Base-by-base conservation (phyloP, 257 asterid genomes). In the Voacanga thouarsii region DNA sequence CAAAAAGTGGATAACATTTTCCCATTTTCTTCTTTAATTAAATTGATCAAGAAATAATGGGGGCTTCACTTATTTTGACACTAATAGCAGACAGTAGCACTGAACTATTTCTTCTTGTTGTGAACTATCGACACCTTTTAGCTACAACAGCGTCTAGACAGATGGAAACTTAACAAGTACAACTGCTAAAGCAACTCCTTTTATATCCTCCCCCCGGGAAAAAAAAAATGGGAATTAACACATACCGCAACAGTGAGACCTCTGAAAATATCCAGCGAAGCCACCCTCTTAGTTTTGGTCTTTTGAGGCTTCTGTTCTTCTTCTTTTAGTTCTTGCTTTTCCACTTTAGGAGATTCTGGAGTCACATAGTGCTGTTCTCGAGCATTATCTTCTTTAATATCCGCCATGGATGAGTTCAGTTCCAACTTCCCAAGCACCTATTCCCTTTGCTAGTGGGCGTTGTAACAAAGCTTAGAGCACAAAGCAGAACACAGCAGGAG, bases 241-340 rank as follows among this genome's bases (percentile, higher is more conserved):
- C 26, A 47, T 77, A 92, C 96, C 75, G 92, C 94, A 50, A 92
- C 92, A 24, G 97, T 90, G 75, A 92, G 91, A 82, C 96, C 97
- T 88, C 96, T 87, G 81, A 90, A 90, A 74, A 89, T 85, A 80
- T 92, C 96, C 47, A 92, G 84, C n/a, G 96, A 87, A n/a, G 94
- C 90, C 16, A 90, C 86, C 47, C 97, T 86, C 82, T 89, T 90
- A 0, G 91, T 65, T 77, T 68, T 82, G 12, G 85, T 18, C 75
- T 75, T 65, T 30, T 74, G 72, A 21, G 74, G 69, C 30, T 70
- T 61, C 57, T 63, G 63, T 24, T 26, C 80, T 39, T 74, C 72
- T 37, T 61, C 59, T 74, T 77, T 14, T 24, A 41, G 47, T 11
- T 43, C 44, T 21, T 1, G 23, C 23, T 12, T 50, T 45, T 80